Evolutionary conservation across 345 rosid species (phyloP).

Genomic region (Acer campestre): DNA sequence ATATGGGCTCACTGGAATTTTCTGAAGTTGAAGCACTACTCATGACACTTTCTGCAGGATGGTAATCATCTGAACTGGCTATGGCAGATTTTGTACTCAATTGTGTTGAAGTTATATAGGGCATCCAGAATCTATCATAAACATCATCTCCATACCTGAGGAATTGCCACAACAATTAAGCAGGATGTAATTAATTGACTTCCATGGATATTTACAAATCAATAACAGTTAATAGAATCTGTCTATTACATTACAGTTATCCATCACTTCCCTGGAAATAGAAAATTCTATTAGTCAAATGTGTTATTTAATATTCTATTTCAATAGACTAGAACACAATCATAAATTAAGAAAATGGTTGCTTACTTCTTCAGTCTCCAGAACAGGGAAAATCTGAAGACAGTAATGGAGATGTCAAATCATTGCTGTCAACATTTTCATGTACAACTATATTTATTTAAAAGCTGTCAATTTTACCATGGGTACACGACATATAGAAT

Average conservation of each 20-base stretch:
- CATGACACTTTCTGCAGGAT: neutral
- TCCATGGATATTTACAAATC: neutral
- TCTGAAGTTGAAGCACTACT: neutral
- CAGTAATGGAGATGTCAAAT: neutral
- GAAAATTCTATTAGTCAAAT: too few species aligned
- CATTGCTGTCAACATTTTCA: too few species aligned
- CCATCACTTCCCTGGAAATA: too few species aligned
- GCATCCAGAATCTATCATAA: slow-evolving; percentile 18
- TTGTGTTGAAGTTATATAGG: neutral
- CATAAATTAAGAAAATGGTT: too few species aligned
- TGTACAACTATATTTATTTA: too few species aligned
- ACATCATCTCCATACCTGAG: slow-evolving; percentile 23
- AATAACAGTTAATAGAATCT: too few species aligned
- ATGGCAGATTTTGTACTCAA: neutral
- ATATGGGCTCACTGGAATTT: neutral
- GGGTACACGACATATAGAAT: too few species aligned
- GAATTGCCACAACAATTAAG: neutral
- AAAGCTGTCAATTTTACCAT: too few species aligned
- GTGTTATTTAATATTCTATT: too few species aligned
- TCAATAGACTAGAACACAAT: too few species aligned
- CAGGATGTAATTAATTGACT: neutral
- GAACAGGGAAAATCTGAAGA: neutral
- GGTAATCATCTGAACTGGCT: slow-evolving; percentile 34
- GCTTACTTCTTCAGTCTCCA: too few species aligned
- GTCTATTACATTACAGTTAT: too few species aligned